phyloP scores from a whole-genome alignment of 164 flowering plant genomes.

The Sextonia rubra region DNA sequence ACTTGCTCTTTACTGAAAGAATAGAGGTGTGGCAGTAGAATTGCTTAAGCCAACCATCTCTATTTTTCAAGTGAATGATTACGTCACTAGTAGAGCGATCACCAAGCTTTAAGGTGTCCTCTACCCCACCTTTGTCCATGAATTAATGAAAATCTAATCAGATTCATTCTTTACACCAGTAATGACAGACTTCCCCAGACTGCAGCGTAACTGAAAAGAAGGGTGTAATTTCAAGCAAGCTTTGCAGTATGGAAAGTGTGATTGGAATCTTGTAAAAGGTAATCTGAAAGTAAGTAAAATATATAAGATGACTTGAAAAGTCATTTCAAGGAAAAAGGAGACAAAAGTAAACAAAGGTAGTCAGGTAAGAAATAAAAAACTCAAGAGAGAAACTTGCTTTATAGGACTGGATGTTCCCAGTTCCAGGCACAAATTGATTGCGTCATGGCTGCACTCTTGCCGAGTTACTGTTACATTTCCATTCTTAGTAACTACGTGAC shows the following conservation, averaged over 20 bases:
- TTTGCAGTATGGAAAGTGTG: constrained; percentile 1
- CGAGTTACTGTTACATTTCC: background rate
- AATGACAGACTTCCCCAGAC: background rate
- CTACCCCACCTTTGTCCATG: constrained; percentile 32
- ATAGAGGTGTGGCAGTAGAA: constrained; percentile 45
- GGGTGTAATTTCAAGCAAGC: background rate
- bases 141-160: constrained; percentile 10
- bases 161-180: constrained; percentile 33
- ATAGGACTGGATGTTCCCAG: background rate
- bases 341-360: no score
- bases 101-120: constrained; percentile 28
- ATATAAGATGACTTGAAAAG: background rate
- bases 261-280: background rate
- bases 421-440: background rate
- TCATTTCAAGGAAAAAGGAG: background rate
- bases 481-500: background rate
- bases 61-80: constrained; percentile 33
- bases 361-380: no score
- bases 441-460: background rate
- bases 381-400: background rate
- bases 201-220: constrained; percentile 9
- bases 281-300: background rate
- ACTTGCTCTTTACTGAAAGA: constrained; percentile 44
- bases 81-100: constrained; percentile 39
- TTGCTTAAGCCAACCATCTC: constrained; percentile 34